Percentiles rank a stretch among this genome's conserved stretches.
Evolutionary conservation across 805 yeast genomes (phyloP).

Genomic region (Lachancea sp.): DNA sequence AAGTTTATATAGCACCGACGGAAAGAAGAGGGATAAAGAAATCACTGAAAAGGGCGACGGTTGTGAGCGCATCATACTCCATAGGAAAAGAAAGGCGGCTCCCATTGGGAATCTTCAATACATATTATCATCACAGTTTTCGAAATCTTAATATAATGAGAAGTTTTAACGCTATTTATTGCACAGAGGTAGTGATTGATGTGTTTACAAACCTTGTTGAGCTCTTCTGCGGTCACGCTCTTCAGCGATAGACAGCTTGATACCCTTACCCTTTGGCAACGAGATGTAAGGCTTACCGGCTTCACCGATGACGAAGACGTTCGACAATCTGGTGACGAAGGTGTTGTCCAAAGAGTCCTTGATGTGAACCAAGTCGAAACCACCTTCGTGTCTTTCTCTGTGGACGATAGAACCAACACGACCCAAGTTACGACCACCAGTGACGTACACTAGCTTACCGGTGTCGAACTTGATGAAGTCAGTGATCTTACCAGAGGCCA

Average conservation of each 20-base stretch:
- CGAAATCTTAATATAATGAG: conserved; percentile 1
- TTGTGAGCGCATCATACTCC: no score
- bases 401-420: conserved; percentile 93
- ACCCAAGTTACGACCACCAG: conserved; percentile 99
- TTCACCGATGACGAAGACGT: conserved; percentile 94
- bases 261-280: conserved; percentile 98
- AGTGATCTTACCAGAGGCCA: conserved; percentile 90
- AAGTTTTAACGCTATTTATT: conserved; percentile 3
- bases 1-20: background rate
- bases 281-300: conserved; percentile 91
- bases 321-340: conserved; percentile 88
- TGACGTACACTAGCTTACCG: conserved; percentile 86
- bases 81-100: no score
- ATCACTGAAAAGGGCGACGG: no score
- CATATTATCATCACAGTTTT: background rate
- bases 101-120: no score
- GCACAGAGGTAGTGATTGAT: background rate
- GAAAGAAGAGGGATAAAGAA: background rate
- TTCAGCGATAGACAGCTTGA: conserved; percentile 90
- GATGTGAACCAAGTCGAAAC: conserved; percentile 95
- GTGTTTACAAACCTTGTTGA: conserved; percentile 50
- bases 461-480: conserved; percentile 88
- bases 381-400: conserved; percentile 98
- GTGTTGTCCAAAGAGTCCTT: conserved; percentile 93
- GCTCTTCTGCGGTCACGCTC: conserved; percentile 99